Evolutionary conservation across 1,139 yeast species (phyloP), one percentile per base, ranked within the genome.

Genomic region (Blastobotrys aristatus): DNA sequence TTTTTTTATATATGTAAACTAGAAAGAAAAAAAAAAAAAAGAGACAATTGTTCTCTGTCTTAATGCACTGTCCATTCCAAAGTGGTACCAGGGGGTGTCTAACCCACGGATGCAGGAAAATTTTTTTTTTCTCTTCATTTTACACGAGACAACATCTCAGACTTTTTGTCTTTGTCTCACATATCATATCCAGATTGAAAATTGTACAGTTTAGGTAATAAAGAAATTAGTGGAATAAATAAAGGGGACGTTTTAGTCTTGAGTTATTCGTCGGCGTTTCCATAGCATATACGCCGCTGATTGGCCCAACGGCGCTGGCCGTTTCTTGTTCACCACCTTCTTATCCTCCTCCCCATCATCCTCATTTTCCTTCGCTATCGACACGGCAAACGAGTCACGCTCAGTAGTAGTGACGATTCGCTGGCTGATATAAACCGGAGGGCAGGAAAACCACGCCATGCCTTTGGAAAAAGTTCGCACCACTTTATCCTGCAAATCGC

Each of bases 391-490:
- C n/a, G n/a, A n/a, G 13, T 40, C 44, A 21, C 39, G 18, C 21
- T 21, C 40, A 20, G 8, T 16, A 6, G 8, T 20, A 10, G 58
- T 50, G 17, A 52, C 59, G 33, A 81, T 67, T 52, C 84, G 71
- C 57, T 75, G 78, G 1, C 76, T 67, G 16, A 82, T 67, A 46
- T 74, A 70, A 8, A 83, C 69, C 11, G 96, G 95, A 6, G 96
- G 89, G 2, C 92, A 79, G 53, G 87, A 75, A 65, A 82, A 87
- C 90, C 96, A 89, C 18, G 86, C 67, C 35, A 84, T 69, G 48
- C 83, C 60, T 33, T 62, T 61, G 36, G 55, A 57, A 36, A 51
- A 45, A 42, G 59, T 53, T 43, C 55, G 56, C 13, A 62, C 60
- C 35, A 62, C 62, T 26, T 57, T 54, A 5, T 52, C 57, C 4